These are phyloP conservation scores for Priceomyces medius DNA, from an alignment of 805 yeast species.

Conservation along the genomic window DNA sequence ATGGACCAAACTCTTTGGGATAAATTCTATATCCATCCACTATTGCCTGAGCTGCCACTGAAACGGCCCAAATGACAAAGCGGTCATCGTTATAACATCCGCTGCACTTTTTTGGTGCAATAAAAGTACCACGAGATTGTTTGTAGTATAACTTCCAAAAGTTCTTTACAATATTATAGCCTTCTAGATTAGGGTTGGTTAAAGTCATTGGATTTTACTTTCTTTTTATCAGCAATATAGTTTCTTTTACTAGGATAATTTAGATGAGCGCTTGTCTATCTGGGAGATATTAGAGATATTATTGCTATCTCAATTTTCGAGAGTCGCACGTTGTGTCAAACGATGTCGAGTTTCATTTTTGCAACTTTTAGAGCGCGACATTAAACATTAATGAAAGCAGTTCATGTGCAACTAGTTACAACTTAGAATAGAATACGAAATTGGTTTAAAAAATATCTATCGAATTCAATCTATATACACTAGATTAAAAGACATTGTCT, in stretches of 20 bases:
- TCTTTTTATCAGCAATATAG: too few relatives aligned
- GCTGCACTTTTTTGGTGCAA: conserved; percentile 38
- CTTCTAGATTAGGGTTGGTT: conserved; percentile 40
- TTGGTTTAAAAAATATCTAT: too few relatives aligned
- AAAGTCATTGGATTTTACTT: conserved; percentile 25
- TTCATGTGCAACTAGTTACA: too few relatives aligned
- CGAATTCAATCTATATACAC: too few relatives aligned
- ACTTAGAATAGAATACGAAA: too few relatives aligned
- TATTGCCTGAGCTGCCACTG: conserved; percentile 64
- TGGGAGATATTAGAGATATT: not conserved
- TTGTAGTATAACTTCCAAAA: conserved; percentile 46
- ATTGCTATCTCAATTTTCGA: conserved; percentile 1
- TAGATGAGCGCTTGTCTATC: too few relatives aligned
- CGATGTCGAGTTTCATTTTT: not conserved
- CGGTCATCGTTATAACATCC: conserved; percentile 51
- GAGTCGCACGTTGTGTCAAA: not conserved
- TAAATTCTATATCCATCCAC: conserved; percentile 61
- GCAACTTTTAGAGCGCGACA: too few relatives aligned
- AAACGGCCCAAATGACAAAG: conserved; percentile 67
- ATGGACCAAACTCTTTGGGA: conserved; percentile 52
- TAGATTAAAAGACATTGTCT: too few relatives aligned
- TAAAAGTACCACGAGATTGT: conserved; percentile 32
- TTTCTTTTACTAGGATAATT: too few relatives aligned
- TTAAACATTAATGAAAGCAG: too few relatives aligned
- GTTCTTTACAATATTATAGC: conserved; percentile 36